Percentiles rank a stretch among this genome's conserved stretches.
Evolutionary conservation across 2,329 filamentous ascomycete genomes (phyloP).

Genomic region (Knoxdaviesia capensis): DNA sequence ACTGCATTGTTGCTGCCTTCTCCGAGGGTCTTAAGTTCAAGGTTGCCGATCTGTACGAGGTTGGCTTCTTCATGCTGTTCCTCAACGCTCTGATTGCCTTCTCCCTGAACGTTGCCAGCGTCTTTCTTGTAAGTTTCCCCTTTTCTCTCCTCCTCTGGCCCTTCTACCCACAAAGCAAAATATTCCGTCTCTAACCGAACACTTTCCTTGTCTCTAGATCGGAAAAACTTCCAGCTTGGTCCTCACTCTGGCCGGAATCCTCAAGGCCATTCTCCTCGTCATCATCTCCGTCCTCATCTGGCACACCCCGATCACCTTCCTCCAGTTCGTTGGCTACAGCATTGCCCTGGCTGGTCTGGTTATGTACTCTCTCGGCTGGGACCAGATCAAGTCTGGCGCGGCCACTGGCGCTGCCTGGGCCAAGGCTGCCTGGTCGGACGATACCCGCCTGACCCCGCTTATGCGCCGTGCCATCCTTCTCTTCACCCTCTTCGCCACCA

Average conservation of each 20-base stretch:
- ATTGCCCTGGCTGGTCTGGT: conserved; percentile 38
- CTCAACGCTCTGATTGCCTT: conserved; percentile 65
- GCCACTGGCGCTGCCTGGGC: conserved; percentile 4
- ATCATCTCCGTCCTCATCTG: conserved; percentile 58
- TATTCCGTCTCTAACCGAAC: conserved; percentile 4
- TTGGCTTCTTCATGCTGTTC: conserved; percentile 46
- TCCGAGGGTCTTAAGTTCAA: conserved; percentile 49
- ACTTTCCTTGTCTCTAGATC: conserved; percentile 31
- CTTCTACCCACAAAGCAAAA: not conserved
- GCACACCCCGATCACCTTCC: conserved; percentile 45
- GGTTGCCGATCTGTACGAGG: conserved; percentile 40
- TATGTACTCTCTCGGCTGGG: conserved; percentile 24
- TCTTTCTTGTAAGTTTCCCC: conserved; percentile 50
- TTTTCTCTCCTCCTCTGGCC: not conserved
- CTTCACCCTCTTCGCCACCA: conserved; percentile 5
- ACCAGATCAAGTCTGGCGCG: conserved; percentile 6
- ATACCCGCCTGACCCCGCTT: conserved; percentile 8
- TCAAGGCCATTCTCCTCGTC: conserved; percentile 76
- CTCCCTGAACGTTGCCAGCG: conserved; percentile 61
- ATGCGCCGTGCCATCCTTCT: conserved; percentile 7
- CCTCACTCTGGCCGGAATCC: conserved; percentile 67
- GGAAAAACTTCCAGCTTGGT: conserved; percentile 75
- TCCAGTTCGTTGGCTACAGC: conserved; percentile 62
- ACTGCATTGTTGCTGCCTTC: conserved; percentile 47
- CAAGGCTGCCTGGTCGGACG: conserved; percentile 7